Percentiles rank a stretch among this genome's conserved stretches.
Conservation (phyloP, 208 protist genomes). For the Trypanosoma vivax region DNA sequence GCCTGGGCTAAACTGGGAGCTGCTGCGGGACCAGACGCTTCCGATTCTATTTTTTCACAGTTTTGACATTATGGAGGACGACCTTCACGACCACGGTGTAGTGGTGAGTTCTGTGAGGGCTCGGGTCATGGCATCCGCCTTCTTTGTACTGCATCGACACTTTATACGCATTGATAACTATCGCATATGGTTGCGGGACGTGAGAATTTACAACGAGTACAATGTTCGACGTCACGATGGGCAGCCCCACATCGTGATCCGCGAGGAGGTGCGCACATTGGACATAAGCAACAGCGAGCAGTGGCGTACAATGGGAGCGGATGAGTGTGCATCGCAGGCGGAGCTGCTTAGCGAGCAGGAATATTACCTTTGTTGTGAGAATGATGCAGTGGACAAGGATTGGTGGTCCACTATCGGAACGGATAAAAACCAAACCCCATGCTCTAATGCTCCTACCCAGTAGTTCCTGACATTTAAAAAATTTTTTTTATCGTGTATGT, state of each 20-base stretch:
- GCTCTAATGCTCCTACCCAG: no score
- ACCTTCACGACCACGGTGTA: conserved; percentile 75
- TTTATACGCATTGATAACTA: conserved; percentile 58
- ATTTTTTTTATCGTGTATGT: no score
- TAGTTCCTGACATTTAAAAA: no score
- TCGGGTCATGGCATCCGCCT: conserved; percentile 61
- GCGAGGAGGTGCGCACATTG: conserved; percentile 43
- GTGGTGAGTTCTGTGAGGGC: conserved; percentile 55
- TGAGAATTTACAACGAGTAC: conserved; percentile 76
- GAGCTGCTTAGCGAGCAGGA: conserved; percentile 21
- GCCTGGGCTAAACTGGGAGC: conserved; percentile 67
- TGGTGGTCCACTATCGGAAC: conserved; percentile 23
- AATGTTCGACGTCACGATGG: conserved; percentile 17
- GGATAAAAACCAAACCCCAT: no score
- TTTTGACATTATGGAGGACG: conserved; percentile 79
- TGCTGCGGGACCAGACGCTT: conserved; percentile 51
- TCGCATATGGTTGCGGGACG: conserved; percentile 62
- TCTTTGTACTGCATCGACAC: conserved; percentile 76
- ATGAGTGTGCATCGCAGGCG: conserved; percentile 30
- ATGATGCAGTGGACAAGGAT: conserved; percentile 1
- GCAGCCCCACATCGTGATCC: conserved; percentile 50
- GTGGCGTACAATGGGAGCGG: conserved; percentile 25
- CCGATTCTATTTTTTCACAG: conserved; percentile 66
- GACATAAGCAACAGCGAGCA: conserved; percentile 25
- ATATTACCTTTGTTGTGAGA: conserved; percentile 13